Evolutionary conservation across 1,284 basidiomycete genomes (phyloP).

Genomic region (Moesziomyces globuligerus): DNA sequence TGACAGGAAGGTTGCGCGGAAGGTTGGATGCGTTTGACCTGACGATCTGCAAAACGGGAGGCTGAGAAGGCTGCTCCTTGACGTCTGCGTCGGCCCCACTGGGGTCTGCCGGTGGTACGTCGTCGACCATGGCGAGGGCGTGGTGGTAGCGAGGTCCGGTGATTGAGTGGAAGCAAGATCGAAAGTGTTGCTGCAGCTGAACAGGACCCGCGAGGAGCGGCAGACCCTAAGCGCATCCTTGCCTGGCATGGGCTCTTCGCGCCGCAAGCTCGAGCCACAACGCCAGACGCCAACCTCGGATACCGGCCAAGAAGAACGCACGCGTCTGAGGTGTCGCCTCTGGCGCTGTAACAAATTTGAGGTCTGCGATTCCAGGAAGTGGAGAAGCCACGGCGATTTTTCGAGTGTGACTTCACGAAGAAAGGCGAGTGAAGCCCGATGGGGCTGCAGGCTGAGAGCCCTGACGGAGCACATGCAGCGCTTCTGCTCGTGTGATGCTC

Average conservation of each 20-base stretch:
- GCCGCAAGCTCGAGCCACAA: not conserved
- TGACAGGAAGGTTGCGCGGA: constrained; percentile 63
- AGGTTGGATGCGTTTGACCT: constrained; percentile 38
- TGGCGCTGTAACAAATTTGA: not conserved
- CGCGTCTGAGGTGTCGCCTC: not conserved
- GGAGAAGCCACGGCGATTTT: not conserved
- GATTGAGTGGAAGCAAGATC: too few species aligned
- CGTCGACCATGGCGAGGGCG: not conserved
- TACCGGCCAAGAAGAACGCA: not conserved
- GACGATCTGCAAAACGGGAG: constrained; percentile 26
- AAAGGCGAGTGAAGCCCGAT: too few species aligned
- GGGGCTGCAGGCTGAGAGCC: not conserved
- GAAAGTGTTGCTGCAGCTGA: too few species aligned
- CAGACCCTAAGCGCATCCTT: not conserved
- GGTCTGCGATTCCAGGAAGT: not conserved
- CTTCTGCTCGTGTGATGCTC: constrained; percentile 12
- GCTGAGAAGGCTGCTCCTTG: constrained; percentile 12
- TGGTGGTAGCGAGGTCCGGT: not conserved
- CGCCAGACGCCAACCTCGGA: not conserved
- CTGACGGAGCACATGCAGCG: not conserved
- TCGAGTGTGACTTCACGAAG: not conserved
- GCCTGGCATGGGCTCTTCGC: not conserved
- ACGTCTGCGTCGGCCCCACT: constrained; percentile 7
- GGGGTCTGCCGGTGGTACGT: constrained; percentile 16
- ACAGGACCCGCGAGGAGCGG: too few species aligned